phyloP scores from a whole-genome alignment of 768 basidiomycete species.

The Lactifluus pinguis region DNA sequence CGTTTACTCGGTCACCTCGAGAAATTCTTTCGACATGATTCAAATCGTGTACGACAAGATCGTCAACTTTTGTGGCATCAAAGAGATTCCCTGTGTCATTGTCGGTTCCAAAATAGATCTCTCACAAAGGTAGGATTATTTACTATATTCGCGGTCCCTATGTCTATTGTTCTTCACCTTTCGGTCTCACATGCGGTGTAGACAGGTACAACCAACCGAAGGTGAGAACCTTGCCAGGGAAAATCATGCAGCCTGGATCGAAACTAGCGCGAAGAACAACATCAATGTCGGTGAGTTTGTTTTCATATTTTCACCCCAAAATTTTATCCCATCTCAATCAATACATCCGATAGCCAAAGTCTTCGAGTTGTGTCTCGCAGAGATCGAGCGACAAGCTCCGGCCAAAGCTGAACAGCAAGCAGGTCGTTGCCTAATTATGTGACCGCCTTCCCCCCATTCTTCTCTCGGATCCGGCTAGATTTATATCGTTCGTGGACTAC shows the following conservation, averaged over 20 bases:
- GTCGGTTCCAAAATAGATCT: conserved; percentile 92
- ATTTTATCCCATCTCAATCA: neutral
- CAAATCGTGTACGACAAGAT: conserved; percentile 92
- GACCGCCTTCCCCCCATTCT: conserved; percentile 19
- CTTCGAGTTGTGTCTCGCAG: conserved; percentile 74
- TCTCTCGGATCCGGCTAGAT: conserved; percentile 3
- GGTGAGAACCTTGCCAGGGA: conserved; percentile 65
- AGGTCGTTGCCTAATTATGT: conserved; percentile 49
- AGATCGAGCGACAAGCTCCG: conserved; percentile 70
- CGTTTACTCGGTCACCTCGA: conserved; percentile 88
- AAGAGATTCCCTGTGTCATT: conserved; percentile 85
- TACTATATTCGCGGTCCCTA: neutral
- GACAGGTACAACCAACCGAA: conserved; percentile 69
- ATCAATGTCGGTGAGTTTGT: conserved; percentile 75
- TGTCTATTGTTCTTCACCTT: neutral
- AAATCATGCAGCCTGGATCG: conserved; percentile 72
- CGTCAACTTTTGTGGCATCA: conserved; percentile 73
- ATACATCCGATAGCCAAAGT: conserved; percentile 49
- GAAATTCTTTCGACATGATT: conserved; percentile 91
- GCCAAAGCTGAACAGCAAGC: conserved; percentile 35
- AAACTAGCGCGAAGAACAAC: conserved; percentile 83
- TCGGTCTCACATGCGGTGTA: conserved; percentile 26
- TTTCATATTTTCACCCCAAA: neutral
- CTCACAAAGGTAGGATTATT: conserved; percentile 50
- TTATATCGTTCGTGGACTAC: neutral